phyloP scores from a whole-genome alignment of 345 rosid genomes.

The Boechera stricta region DNA sequence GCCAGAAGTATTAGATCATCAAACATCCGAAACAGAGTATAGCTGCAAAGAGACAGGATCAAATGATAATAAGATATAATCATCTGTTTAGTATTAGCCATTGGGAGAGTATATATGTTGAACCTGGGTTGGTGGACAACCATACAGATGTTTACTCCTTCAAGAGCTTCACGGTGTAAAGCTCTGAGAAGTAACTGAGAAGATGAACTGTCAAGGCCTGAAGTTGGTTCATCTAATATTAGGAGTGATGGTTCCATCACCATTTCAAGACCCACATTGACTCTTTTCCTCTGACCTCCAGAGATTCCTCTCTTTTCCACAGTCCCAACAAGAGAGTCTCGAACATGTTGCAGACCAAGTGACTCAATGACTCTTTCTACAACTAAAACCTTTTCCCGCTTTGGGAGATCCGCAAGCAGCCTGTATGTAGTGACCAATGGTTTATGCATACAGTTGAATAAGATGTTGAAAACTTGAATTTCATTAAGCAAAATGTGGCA shows the following conservation, averaged over 20 bases:
- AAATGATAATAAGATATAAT: conserved; percentile 21
- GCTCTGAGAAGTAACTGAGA: conserved; percentile 94
- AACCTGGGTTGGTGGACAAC: conserved; percentile 98
- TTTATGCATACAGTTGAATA: conserved; percentile 4
- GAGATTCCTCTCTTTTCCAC: conserved; percentile 98
- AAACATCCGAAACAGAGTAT: conserved; percentile 88
- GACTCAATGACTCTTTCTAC: conserved; percentile 95
- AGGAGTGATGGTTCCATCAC: conserved; percentile 99
- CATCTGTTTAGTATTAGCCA: not conserved
- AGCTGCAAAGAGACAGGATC: conserved; percentile 54
- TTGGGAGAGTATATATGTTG: conserved; percentile 27
- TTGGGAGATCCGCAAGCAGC: conserved; percentile 74
- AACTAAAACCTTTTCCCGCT: conserved; percentile 84
- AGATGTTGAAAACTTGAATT: not conserved
- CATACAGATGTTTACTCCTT: conserved; percentile 95
- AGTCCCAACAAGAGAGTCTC: conserved; percentile 94
- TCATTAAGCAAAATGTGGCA: conserved; percentile 26
- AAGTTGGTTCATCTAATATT: conserved; percentile 97
- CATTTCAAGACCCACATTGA: conserved; percentile 99
- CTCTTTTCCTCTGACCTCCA: conserved; percentile 99
- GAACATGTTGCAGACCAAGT: conserved; percentile 78
- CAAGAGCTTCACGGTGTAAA: conserved; percentile 97
- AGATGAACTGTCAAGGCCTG: conserved; percentile 98
- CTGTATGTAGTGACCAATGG: conserved; percentile 45
- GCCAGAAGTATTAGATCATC: conserved; percentile 97